Conservation (phyloP, 2,329 filamentous ascomycete genomes). For the Aureobasidium sp. region DNA sequence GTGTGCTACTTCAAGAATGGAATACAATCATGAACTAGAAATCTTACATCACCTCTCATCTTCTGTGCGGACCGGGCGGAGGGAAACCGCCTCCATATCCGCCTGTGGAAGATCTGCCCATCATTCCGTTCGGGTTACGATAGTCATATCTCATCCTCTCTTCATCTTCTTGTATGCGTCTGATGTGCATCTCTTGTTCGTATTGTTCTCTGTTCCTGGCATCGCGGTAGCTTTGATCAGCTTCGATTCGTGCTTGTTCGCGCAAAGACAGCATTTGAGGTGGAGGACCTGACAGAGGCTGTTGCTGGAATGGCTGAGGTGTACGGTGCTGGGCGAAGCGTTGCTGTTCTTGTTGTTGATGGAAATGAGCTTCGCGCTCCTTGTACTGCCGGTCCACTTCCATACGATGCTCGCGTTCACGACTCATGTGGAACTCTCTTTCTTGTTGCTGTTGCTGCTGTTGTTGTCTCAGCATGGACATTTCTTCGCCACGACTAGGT, state of each 20-base stretch:
- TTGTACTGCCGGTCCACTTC: constrained; percentile 13
- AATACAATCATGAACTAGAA: neutral
- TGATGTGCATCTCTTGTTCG: constrained; percentile 3
- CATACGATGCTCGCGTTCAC: constrained; percentile 9
- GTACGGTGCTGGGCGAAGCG: neutral
- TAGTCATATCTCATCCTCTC: constrained; percentile 12
- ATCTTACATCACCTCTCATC: neutral
- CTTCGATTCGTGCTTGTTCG: constrained; percentile 9
- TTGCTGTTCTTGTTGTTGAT: constrained; percentile 12
- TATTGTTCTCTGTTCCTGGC: constrained; percentile 2
- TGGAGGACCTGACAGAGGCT: neutral
- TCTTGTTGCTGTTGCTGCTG: constrained; percentile 19
- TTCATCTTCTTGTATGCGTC: constrained; percentile 10
- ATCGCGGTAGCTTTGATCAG: constrained; percentile 6
- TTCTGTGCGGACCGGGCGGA: constrained; percentile 2
- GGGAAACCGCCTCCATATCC: constrained; percentile 6
- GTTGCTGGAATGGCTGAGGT: constrained; percentile 1
- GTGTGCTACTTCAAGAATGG: neutral
- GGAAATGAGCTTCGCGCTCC: constrained; percentile 8
- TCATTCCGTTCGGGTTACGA: neutral
- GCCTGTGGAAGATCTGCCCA: neutral
- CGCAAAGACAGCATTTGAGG: neutral
- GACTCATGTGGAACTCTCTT: constrained; percentile 5
- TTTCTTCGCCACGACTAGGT: constrained; percentile 24
- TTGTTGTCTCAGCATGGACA: constrained; percentile 6